Evolutionary conservation across 495 filamentous ascomycete genomes (phyloP).

Genomic region (Trypethelium eluteriae): DNA sequence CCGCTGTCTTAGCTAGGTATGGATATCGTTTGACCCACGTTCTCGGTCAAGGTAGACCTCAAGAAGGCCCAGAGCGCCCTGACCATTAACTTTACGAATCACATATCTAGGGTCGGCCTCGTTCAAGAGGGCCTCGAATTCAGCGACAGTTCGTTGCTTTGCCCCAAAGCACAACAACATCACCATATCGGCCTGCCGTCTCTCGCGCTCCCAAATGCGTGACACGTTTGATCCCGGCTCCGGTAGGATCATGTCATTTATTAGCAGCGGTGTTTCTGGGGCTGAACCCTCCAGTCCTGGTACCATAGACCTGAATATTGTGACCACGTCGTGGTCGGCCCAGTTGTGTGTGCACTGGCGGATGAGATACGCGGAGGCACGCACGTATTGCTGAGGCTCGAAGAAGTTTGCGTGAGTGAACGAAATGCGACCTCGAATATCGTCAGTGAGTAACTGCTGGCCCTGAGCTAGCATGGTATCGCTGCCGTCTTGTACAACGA

Average conservation of each 20-base stretch:
- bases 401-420: conserved; percentile 34
- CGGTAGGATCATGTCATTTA: conserved; percentile 34
- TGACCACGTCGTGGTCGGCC: conserved; percentile 27
- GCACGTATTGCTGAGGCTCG: conserved; percentile 25
- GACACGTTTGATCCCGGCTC: conserved; percentile 9
- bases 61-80: neutral
- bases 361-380: conserved; percentile 27
- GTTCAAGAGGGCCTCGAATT: conserved; percentile 30
- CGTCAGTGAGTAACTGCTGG: neutral
- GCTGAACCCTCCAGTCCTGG: conserved; percentile 28
- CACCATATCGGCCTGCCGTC: conserved; percentile 24
- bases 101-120: conserved; percentile 30
- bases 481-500: conserved; percentile 28
- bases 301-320: conserved; percentile 26
- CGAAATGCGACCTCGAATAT: conserved; percentile 22
- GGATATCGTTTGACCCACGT: too few relatives aligned
- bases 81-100: conserved; percentile 20
- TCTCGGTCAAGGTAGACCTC: conserved; percentile 5
- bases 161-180: conserved; percentile 31
- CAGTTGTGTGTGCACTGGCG: conserved; percentile 34
- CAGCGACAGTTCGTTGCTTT: conserved; percentile 31
- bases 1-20: too few relatives aligned
- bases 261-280: conserved; percentile 29
- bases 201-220: neutral
- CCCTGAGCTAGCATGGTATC: conserved; percentile 27